A percentile compares a stretch with the other conserved stretches of the same genome.
Evolutionary conservation across 2,329 filamentous ascomycete species (phyloP).

Genomic region (Penicillium nordicum): DNA sequence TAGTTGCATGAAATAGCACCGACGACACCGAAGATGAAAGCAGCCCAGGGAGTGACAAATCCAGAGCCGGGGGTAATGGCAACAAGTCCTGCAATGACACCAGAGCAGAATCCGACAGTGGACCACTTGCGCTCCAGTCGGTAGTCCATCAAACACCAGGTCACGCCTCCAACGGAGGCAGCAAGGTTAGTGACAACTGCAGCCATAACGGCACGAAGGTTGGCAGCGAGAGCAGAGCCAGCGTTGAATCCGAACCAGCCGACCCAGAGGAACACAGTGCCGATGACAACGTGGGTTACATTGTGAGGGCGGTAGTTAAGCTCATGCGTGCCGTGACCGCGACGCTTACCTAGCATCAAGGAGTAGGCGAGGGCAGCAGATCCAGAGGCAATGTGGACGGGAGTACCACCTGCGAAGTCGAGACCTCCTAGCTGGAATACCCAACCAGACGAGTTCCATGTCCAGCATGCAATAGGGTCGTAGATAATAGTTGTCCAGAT

Average conservation of each 20-base stretch:
- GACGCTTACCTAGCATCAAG: constrained; percentile 82
- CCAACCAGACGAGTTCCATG: constrained; percentile 84
- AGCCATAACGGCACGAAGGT: constrained; percentile 81
- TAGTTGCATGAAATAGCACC: constrained; percentile 81
- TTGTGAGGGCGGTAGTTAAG: constrained; percentile 92
- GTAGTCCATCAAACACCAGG: constrained; percentile 87
- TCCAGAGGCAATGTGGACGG: constrained; percentile 83
- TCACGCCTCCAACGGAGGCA: constrained; percentile 79
- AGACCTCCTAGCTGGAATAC: constrained; percentile 73
- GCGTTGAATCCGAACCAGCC: constrained; percentile 97
- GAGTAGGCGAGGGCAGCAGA: constrained; percentile 83
- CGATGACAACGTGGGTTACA: constrained; percentile 86
- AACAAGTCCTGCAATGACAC: constrained; percentile 81
- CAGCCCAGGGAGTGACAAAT: constrained; percentile 80
- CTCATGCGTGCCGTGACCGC: constrained; percentile 80
- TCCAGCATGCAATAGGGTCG: constrained; percentile 92
- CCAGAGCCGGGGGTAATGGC: constrained; percentile 85
- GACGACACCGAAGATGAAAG: constrained; percentile 72
- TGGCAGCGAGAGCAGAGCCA: constrained; percentile 75
- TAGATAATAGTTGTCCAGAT: constrained; percentile 88
- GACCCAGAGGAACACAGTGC: constrained; percentile 91
- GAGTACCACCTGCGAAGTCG: constrained; percentile 86
- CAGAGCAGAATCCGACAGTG: constrained; percentile 88
- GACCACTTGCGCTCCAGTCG: constrained; percentile 88
- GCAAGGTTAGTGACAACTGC: constrained; percentile 81